phyloP scores from a whole-genome alignment of 345 rosid genomes.

The Citrus cavaleriei region DNA sequence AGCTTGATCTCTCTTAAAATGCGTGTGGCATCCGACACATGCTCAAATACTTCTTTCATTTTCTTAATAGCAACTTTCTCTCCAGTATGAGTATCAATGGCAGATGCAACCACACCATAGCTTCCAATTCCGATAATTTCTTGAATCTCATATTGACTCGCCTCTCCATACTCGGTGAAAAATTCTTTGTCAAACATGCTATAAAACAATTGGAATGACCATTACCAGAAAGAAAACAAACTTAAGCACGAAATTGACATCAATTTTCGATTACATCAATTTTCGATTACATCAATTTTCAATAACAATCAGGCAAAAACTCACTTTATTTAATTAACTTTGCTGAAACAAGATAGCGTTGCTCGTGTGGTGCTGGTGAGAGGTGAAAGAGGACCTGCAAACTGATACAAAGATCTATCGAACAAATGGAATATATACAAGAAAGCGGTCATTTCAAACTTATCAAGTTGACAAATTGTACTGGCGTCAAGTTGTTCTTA shows the following conservation, averaged over 20 bases:
- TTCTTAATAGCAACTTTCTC: conserved; percentile 95
- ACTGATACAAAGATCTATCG: background rate
- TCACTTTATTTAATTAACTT: background rate
- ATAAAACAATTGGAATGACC: background rate
- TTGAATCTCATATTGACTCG: conserved; percentile 86
- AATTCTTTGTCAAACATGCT: conserved; percentile 85
- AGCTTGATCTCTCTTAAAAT: conserved; percentile 96
- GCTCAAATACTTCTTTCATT: conserved; percentile 90
- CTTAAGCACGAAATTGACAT: background rate
- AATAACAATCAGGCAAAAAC: no score
- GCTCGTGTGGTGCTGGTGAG: background rate
- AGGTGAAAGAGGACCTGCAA: background rate
- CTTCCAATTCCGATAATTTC: conserved; percentile 98
- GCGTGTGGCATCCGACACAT: conserved; percentile 88
- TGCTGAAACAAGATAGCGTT: background rate
- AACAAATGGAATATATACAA: background rate
- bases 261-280: background rate
- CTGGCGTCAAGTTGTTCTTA: background rate
- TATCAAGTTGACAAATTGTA: conserved; percentile 3
- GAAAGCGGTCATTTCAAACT: background rate
- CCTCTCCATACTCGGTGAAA: conserved; percentile 96
- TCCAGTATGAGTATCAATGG: conserved; percentile 85
- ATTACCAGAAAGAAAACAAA: no score
- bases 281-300: background rate
- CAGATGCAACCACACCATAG: conserved; percentile 96